Evolutionary conservation across 2,329 filamentous ascomycete genomes (phyloP).

Genomic region (Apiospora malaysiana): DNA sequence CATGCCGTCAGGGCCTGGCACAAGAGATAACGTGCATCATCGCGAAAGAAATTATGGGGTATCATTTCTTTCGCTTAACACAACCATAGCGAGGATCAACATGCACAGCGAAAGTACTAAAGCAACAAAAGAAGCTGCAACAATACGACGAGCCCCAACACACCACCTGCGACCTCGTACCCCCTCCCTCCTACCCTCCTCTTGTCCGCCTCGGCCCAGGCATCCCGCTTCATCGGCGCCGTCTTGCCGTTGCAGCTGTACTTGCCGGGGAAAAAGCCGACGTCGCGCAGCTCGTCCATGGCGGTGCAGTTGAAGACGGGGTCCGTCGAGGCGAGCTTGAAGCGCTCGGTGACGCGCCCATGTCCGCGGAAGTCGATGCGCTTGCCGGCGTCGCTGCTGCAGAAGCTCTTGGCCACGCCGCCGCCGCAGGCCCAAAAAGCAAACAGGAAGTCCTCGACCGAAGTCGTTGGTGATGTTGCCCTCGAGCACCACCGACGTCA

Average conservation of each 20-base stretch:
- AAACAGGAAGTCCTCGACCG: conserved; percentile 20
- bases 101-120: not conserved
- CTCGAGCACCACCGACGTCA: not conserved
- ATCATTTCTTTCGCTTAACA: not conserved
- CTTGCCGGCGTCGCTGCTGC: not conserved
- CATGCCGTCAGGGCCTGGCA: not conserved
- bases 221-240: conserved; percentile 17
- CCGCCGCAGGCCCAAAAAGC: conserved; percentile 8
- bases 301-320: not conserved
- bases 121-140: not conserved
- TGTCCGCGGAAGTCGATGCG: not conserved
- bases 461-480: conserved; percentile 20
- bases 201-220: not conserved
- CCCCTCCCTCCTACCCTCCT: not conserved
- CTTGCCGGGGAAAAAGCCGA: conserved; percentile 9
- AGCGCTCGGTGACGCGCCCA: conserved; percentile 14
- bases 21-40: not conserved
- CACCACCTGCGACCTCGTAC: not conserved
- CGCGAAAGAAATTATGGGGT: not conserved
- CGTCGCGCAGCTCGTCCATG: conserved; percentile 9
- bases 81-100: not conserved
- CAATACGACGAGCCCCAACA: not conserved
- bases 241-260: conserved; percentile 13
- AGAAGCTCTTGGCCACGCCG: not conserved
- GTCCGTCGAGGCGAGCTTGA: not conserved